A percentile compares a stretch with the other conserved stretches of the same genome.
phyloP scores from a whole-genome alignment of 805 yeast species.

The Ogataea pini region DNA sequence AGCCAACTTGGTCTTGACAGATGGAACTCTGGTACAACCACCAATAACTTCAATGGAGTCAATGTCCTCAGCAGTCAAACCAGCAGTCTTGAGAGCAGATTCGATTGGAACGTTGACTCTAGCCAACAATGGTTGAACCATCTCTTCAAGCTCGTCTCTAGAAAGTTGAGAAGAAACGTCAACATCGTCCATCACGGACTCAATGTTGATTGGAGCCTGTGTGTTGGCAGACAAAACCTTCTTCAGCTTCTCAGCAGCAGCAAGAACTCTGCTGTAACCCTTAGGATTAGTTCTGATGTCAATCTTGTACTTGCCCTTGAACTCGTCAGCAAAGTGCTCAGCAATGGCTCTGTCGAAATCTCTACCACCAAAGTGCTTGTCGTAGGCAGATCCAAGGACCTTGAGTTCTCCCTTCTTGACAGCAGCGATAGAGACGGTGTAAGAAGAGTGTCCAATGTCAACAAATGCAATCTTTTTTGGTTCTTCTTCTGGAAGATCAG shows the following conservation, averaged over 20 bases:
- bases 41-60: conserved; percentile 96
- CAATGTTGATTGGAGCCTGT: conserved; percentile 91
- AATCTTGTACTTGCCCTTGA: conserved; percentile 88
- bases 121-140: conserved; percentile 76
- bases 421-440: conserved; percentile 84
- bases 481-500: conserved; percentile 92
- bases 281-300: conserved; percentile 89
- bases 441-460: conserved; percentile 96
- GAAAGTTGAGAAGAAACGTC: conserved; percentile 88
- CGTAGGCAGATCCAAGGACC: conserved; percentile 87
- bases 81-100: conserved; percentile 79
- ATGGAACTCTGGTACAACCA: conserved; percentile 98
- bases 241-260: conserved; percentile 91
- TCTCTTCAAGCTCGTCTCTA: conserved; percentile 92
- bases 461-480: conserved; percentile 88
- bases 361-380: conserved; percentile 98
- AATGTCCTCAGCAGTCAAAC: conserved; percentile 66
- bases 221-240: conserved; percentile 96
- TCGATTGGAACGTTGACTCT: conserved; percentile 78
- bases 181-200: conserved; percentile 95
- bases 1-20: conserved; percentile 76
- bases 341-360: conserved; percentile 93
- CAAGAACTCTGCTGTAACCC: conserved; percentile 89
- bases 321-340: conserved; percentile 90
- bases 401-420: conserved; percentile 96